phyloP scores from a whole-genome alignment of 106 monocot species.

The Gastrodia elata region DNA sequence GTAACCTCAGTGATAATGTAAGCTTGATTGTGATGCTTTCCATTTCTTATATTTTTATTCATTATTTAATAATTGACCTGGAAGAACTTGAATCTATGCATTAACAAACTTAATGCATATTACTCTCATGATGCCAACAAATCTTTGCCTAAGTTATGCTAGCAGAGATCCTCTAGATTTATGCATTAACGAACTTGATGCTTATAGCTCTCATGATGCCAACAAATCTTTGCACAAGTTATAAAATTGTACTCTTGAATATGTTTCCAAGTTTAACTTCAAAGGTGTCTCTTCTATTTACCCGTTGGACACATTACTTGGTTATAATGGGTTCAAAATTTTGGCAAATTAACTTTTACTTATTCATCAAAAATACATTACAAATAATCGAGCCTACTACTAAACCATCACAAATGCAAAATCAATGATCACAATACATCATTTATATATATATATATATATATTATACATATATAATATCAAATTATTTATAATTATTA shows the following conservation, averaged over 20 bases:
- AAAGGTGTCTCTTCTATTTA: neutral
- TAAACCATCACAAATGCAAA: no score
- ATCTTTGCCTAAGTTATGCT: slow-evolving; percentile 1
- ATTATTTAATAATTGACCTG: neutral
- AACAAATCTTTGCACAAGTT: neutral
- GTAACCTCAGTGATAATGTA: slow-evolving; percentile 96
- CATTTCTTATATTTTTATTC: slow-evolving; percentile 3
- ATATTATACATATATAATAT: no score
- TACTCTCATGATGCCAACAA: neutral
- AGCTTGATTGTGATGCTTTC: slow-evolving; percentile 15
- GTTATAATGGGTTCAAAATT: no score
- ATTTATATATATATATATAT: no score
- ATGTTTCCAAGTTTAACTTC: neutral
- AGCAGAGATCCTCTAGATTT: neutral
- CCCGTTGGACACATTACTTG: neutral
- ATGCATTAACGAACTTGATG: neutral
- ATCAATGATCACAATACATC: no score
- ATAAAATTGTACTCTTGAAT: neutral
- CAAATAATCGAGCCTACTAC: no score
- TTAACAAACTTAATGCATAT: neutral
- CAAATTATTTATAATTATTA: no score
- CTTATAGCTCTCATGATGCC: neutral
- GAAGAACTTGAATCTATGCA: neutral
- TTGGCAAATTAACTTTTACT: no score
- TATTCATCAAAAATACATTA: no score